phyloP scores from a whole-genome alignment of 768 basidiomycete species.

The Boletus patriciae region DNA sequence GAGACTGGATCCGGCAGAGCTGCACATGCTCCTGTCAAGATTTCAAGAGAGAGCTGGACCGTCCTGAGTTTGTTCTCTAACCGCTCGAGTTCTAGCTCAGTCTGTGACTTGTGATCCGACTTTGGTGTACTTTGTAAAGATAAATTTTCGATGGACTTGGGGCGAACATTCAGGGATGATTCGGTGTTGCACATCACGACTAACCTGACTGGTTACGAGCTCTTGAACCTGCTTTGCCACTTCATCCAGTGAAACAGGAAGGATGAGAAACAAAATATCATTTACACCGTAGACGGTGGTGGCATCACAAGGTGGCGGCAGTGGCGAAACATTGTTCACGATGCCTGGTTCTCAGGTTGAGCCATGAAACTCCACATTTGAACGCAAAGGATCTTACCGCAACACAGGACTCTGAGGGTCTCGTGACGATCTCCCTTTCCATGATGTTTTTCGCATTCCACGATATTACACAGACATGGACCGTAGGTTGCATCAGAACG shows the following conservation, averaged over 20 bases:
- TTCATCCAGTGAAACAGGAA: slow-evolving; percentile 56
- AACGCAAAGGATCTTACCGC: slow-evolving; percentile 49
- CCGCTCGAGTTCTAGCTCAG: slow-evolving; percentile 68
- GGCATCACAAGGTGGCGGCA: slow-evolving; percentile 64
- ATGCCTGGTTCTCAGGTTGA: slow-evolving; percentile 50
- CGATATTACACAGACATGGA: slow-evolving; percentile 64
- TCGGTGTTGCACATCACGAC: slow-evolving; percentile 3
- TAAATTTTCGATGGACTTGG: slow-evolving; percentile 53
- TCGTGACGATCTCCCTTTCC: slow-evolving; percentile 44
- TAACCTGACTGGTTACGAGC: slow-evolving; percentile 53
- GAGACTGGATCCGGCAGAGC: slow-evolving; percentile 77
- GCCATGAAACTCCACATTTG: not conserved
- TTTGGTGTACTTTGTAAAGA: slow-evolving; percentile 67
- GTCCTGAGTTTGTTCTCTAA: slow-evolving; percentile 73
- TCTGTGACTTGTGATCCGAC: slow-evolving; percentile 71
- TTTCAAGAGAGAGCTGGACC: slow-evolving; percentile 81
- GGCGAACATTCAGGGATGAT: slow-evolving; percentile 1
- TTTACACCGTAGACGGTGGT: slow-evolving; percentile 68
- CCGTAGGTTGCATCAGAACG: slow-evolving; percentile 59
- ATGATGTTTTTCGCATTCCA: slow-evolving; percentile 37
- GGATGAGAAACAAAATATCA: slow-evolving; percentile 69
- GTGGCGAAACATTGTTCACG: slow-evolving; percentile 71
- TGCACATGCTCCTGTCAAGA: slow-evolving; percentile 85
- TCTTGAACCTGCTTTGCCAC: slow-evolving; percentile 49
- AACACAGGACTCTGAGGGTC: slow-evolving; percentile 64